phyloP scores from a whole-genome alignment of 1,284 basidiomycete species.

The Amylostereum chailletii region DNA sequence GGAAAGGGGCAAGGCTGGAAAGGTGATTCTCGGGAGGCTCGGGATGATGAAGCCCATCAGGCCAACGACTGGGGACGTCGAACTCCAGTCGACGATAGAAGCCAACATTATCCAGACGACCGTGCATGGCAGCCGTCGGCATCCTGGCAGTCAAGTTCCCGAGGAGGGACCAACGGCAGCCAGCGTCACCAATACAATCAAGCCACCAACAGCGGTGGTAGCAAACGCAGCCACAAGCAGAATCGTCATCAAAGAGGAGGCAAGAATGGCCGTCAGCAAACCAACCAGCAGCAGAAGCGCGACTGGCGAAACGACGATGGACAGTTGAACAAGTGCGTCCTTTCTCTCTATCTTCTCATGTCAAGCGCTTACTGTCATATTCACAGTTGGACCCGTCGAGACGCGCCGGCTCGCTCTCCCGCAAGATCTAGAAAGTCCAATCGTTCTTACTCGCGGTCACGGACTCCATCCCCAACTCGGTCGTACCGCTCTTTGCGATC shows the following conservation, averaged over 20 bases:
- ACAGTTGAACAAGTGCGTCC: constrained; percentile 61
- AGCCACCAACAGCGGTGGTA: constrained; percentile 13
- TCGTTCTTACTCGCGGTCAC: constrained; percentile 37
- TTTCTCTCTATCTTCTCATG: constrained; percentile 9
- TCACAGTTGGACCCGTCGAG: constrained; percentile 22
- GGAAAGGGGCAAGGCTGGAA: constrained; percentile 9
- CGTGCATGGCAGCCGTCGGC: constrained; percentile 25
- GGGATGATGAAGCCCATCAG: constrained; percentile 7
- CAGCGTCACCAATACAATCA: constrained; percentile 18
- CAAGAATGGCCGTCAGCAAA: no score
- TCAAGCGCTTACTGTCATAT: constrained; percentile 2
- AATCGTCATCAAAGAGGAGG: constrained; percentile 16
- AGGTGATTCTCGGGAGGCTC: constrained; percentile 14
- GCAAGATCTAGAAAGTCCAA: constrained; percentile 22
- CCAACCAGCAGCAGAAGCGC: constrained; percentile 27
- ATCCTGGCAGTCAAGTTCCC: constrained; percentile 23
- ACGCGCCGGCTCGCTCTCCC: constrained; percentile 13
- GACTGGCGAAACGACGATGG: constrained; percentile 59
- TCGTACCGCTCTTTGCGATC: constrained; percentile 58
- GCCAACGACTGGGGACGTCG: constrained; percentile 10
- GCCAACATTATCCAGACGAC: constrained; percentile 8
- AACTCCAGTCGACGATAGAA: neutral
- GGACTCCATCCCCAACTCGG: constrained; percentile 49
- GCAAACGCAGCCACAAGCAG: constrained; percentile 30
- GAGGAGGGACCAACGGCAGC: constrained; percentile 8